phyloP scores from a whole-genome alignment of 2,329 filamentous ascomycete genomes.

The Neonectria coccinea region DNA sequence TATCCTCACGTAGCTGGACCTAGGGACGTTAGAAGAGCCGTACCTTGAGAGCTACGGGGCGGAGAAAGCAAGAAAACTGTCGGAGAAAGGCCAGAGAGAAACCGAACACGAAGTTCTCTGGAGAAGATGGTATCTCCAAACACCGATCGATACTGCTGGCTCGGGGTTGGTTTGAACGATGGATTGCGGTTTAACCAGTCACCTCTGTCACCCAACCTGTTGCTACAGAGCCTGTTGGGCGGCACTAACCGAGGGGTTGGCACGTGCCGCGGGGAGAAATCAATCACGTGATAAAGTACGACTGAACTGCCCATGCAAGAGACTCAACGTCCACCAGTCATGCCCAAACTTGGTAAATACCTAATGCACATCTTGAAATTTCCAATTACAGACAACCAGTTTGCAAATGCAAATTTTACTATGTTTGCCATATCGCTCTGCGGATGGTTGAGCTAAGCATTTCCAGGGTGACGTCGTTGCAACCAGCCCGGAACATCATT shows the following conservation, averaged over 20 bases:
- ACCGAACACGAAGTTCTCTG: background rate
- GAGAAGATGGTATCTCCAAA: constrained; percentile 14
- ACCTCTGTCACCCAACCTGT: constrained; percentile 24
- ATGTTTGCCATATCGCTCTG: background rate
- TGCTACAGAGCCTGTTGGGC: constrained; percentile 42
- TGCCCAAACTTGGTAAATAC: background rate
- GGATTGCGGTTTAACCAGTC: constrained; percentile 26
- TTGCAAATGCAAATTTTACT: background rate
- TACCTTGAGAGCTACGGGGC: constrained; percentile 1
- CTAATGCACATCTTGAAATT: background rate
- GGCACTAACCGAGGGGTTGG: constrained; percentile 48
- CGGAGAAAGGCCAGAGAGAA: background rate
- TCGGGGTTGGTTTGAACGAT: constrained; percentile 20
- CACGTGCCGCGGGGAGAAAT: constrained; percentile 38
- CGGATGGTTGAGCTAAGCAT: background rate
- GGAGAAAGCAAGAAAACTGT: constrained; percentile 1
- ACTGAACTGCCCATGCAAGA: no score
- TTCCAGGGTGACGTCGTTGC: constrained; percentile 40
- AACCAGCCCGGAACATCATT: constrained; percentile 41
- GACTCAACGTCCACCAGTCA: background rate
- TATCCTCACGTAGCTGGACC: constrained; percentile 8
- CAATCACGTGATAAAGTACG: constrained; percentile 36
- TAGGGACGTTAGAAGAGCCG: constrained; percentile 2
- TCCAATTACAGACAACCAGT: background rate
- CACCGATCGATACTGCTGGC: constrained; percentile 17